These are phyloP conservation scores for Nigrospora sphaerica DNA, from an alignment of 2,329 filamentous ascomycete genomes.

Conservation along the genomic window DNA sequence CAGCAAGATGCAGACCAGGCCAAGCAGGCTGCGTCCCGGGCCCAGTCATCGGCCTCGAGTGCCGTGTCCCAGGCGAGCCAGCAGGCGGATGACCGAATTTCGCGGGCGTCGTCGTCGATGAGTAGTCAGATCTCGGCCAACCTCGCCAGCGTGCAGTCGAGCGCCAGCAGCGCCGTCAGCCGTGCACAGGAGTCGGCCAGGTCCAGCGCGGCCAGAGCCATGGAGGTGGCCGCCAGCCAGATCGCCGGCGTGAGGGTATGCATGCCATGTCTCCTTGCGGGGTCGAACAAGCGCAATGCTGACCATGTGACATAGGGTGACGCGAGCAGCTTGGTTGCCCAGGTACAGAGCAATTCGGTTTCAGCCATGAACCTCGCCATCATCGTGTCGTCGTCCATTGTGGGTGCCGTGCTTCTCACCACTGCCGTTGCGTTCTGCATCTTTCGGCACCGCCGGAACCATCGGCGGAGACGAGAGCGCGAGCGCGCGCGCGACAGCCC, in stretches of 20 bases:
- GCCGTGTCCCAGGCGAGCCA: constrained; percentile 16
- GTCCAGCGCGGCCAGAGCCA: constrained; percentile 45
- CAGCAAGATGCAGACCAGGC: constrained; percentile 19
- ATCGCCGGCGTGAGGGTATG: constrained; percentile 13
- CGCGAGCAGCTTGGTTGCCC: constrained; percentile 11
- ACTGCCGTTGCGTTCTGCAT: constrained; percentile 12
- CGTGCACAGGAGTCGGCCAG: constrained; percentile 47
- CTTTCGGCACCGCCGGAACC: constrained; percentile 15
- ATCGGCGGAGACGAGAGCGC: constrained; percentile 5
- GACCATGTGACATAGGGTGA: constrained; percentile 10
- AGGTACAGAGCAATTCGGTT: constrained; percentile 15
- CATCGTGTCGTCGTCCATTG: constrained; percentile 16
- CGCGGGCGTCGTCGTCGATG: constrained; percentile 18
- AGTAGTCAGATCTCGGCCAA: constrained; percentile 19
- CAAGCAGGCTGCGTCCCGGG: constrained; percentile 19
- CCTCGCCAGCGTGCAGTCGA: constrained; percentile 16
- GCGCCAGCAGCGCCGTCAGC: constrained; percentile 31
- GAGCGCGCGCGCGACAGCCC: constrained; percentile 5
- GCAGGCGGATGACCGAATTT: constrained; percentile 14
- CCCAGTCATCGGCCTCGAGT: constrained; percentile 20
- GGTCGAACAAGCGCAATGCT: background rate
- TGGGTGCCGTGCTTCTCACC: constrained; percentile 18
- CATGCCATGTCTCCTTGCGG: background rate
- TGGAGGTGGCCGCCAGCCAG: constrained; percentile 26
- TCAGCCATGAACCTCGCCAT: constrained; percentile 20